Evolutionary conservation across 768 basidiomycete species (phyloP).

Genomic region (Paxillus involutus): DNA sequence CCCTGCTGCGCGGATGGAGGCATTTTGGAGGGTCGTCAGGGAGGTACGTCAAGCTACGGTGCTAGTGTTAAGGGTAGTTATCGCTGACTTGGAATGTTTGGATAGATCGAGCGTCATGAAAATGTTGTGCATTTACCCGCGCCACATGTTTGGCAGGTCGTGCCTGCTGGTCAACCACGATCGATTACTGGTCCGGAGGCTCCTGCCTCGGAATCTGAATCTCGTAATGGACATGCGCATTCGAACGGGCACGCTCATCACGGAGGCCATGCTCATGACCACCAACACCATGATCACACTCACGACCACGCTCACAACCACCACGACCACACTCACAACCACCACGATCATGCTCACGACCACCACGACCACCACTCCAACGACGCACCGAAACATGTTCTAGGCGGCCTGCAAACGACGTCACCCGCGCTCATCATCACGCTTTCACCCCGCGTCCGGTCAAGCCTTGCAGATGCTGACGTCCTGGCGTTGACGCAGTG

Average conservation of each 20-base stretch:
- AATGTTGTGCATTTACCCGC: conserved; percentile 80
- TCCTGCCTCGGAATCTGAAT: background rate
- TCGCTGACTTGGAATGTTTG: background rate
- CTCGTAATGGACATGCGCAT: background rate
- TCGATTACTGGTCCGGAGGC: conserved; percentile 3
- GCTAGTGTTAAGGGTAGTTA: background rate
- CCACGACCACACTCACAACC: conserved; percentile 3
- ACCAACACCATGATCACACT: conserved; percentile 5
- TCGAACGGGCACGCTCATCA: conserved; percentile 16
- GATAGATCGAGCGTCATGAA: conserved; percentile 79
- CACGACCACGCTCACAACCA: conserved; percentile 4
- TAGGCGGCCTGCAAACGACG: conserved; percentile 2
- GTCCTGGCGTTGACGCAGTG: conserved; percentile 71
- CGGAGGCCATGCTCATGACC: conserved; percentile 13
- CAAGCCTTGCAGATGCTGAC: conserved; percentile 67
- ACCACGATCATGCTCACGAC: conserved; percentile 5
- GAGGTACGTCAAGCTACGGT: conserved; percentile 52
- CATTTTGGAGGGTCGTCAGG: conserved; percentile 76
- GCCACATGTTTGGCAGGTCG: conserved; percentile 88
- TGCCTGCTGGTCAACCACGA: conserved; percentile 38
- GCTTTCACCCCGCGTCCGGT: conserved; percentile 72
- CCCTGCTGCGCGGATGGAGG: conserved; percentile 70
- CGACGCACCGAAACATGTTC: conserved; percentile 10
- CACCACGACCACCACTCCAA: background rate
- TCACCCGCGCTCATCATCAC: conserved; percentile 66